Evolutionary conservation across 2,329 filamentous ascomycete genomes (phyloP).

Genomic region (Diaporthe humulicola): DNA sequence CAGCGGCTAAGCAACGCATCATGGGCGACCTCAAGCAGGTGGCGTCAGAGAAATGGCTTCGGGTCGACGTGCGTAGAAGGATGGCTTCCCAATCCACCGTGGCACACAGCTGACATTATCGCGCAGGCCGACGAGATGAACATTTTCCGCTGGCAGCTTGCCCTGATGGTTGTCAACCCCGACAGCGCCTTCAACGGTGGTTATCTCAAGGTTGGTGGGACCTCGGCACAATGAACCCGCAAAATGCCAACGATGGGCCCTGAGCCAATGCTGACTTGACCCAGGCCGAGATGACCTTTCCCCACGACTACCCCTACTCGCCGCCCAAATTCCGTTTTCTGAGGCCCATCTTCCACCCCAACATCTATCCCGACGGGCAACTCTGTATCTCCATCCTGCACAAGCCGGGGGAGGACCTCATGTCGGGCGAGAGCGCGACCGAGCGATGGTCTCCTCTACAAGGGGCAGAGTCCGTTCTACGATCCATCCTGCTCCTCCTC

Average conservation of each 20-base stretch:
- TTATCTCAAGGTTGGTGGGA: constrained; percentile 79
- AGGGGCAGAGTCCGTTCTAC: constrained; percentile 93
- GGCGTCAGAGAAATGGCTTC: constrained; percentile 92
- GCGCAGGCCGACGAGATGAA: constrained; percentile 81
- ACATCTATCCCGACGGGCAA: constrained; percentile 90
- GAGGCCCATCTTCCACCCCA: constrained; percentile 86
- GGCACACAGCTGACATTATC: constrained; percentile 26
- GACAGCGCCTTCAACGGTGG: constrained; percentile 93
- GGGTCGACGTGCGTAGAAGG: constrained; percentile 78
- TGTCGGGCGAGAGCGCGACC: constrained; percentile 89
- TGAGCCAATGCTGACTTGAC: background rate
- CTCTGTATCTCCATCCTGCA: constrained; percentile 98
- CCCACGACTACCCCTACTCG: constrained; percentile 87
- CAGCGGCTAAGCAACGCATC: constrained; percentile 78
- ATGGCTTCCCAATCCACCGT: background rate
- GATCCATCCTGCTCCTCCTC: constrained; percentile 90
- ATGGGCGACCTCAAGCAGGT: constrained; percentile 90
- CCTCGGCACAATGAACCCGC: background rate
- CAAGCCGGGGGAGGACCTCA: constrained; percentile 89
- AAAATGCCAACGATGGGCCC: background rate
- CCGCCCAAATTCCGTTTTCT: constrained; percentile 92
- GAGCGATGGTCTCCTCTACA: constrained; percentile 97
- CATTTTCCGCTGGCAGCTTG: constrained; percentile 88
- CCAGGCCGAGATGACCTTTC: constrained; percentile 87
- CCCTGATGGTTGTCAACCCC: constrained; percentile 91